phyloP scores from a whole-genome alignment of 2,329 filamentous ascomycete genomes.

The Phyllosticta paracitricarpa region DNA sequence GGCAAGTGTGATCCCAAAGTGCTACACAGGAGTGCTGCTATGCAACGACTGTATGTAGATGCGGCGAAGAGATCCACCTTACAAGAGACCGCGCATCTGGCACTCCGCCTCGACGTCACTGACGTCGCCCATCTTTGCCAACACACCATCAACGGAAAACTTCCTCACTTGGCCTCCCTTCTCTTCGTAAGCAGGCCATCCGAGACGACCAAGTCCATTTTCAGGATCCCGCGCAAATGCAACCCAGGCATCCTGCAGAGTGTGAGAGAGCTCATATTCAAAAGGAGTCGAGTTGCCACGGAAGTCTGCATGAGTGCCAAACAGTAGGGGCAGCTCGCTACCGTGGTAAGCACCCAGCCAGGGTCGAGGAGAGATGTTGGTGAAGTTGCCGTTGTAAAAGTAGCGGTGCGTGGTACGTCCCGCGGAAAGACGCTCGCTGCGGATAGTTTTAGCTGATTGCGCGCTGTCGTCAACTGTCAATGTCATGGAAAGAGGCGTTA shows the following conservation, averaged over 20 bases:
- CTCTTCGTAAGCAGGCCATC: conserved; percentile 23
- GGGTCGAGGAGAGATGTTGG: not conserved
- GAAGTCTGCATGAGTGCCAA: conserved; percentile 16
- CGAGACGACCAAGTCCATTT: conserved; percentile 19
- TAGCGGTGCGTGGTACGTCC: conserved; percentile 27
- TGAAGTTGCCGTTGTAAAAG: conserved; percentile 22
- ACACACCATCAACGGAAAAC: conserved; percentile 2
- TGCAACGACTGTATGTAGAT: not conserved
- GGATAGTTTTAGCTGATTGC: not conserved
- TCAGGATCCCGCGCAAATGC: conserved; percentile 26
- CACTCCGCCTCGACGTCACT: conserved; percentile 4
- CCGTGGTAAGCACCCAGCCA: conserved; percentile 19
- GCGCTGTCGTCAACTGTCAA: not conserved
- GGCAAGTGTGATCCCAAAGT: not conserved
- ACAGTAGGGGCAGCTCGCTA: conserved; percentile 18
- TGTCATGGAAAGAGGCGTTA: not conserved
- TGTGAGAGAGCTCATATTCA: conserved; percentile 22
- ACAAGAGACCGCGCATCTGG: conserved; percentile 1
- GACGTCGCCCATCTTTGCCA: conserved; percentile 2
- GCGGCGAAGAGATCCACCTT: not conserved
- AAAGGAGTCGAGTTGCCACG: conserved; percentile 17
- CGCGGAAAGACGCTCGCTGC: conserved; percentile 14
- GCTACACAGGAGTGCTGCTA: not conserved
- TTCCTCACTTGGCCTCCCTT: not conserved
- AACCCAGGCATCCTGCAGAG: conserved; percentile 29